A percentile compares a stretch with the other conserved stretches of the same genome.
phyloP scores from a whole-genome alignment of 371 early-diverging fungal species.

The Fennellomyces sp. region DNA sequence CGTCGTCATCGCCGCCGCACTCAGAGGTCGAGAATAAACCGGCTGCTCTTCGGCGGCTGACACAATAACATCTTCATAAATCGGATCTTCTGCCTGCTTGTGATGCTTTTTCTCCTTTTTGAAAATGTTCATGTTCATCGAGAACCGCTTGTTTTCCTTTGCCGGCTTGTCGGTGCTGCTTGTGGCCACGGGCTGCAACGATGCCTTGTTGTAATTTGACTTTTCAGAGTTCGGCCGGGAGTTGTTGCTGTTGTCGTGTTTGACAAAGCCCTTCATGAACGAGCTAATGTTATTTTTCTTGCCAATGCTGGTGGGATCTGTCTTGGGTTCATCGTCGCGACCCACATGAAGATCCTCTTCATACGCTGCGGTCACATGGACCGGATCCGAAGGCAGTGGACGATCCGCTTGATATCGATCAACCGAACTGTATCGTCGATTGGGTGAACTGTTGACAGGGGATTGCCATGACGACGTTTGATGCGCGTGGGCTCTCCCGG shows the following conservation, averaged over 20 bases:
- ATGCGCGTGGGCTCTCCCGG: constrained; percentile 30
- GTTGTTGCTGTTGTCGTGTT: constrained; percentile 1
- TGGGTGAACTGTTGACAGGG: constrained; percentile 7
- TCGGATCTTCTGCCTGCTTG: constrained; percentile 13
- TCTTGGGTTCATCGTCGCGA: neutral
- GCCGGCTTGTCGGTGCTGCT: neutral
- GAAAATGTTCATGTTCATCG: constrained; percentile 20
- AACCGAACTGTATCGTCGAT: constrained; percentile 3
- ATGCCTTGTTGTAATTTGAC: neutral
- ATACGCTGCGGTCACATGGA: neutral
- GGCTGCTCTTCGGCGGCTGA: constrained; percentile 1
- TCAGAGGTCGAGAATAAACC: neutral
- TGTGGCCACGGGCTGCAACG: neutral
- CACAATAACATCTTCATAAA: constrained; percentile 4
- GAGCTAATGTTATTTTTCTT: constrained; percentile 21
- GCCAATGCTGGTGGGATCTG: neutral
- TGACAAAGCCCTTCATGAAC: constrained; percentile 27
- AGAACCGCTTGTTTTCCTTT: constrained; percentile 19
- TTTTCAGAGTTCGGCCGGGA: neutral
- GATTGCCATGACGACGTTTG: constrained; percentile 21
- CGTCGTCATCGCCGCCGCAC: neutral
- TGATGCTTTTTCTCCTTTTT: constrained; percentile 27
- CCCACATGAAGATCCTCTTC: neutral
- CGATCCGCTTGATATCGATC: neutral
- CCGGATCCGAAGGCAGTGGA: neutral